Base-by-base conservation (phyloP, 345 rosid species). In the Bretschneidera sinensis region DNA sequence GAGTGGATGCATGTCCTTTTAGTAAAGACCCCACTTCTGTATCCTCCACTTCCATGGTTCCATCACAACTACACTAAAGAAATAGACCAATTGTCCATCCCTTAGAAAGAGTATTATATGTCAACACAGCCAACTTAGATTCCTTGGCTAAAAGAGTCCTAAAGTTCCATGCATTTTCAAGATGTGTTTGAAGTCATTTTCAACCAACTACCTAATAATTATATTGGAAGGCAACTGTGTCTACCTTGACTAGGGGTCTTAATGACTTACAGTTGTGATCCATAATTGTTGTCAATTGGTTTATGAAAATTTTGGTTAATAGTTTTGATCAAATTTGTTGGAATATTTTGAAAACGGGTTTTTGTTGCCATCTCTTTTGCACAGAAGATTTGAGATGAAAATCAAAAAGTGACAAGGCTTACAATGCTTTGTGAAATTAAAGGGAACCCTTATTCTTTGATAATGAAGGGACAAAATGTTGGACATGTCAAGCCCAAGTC, bases 1-100 rank as follows among this genome's bases (percentile, higher is more conserved):
- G 62, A 68, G 64, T 50, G 50, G 67, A 24, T 57, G 10, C 21
- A 0, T 10, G 1, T 43, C 17, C 51, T 54, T 43, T 54, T 28
- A n/a, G 61, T 48, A 17, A 48, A 43, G 71, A 13, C 49, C 19
- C 61, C 51, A 51, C 66, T 24, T 10, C 21, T n/a, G 5, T 21
- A n/a, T n/a, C 57, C 22, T 1, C 2, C 16, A 9, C 45, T 39
- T 39, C 2, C 16, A 1, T 39, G 11, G 45, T 39, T 7, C 57
- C 9, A 1, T 17, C 51, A 34, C 20, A 18, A 11, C 24, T 53
- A n/a, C n/a, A 66, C 31, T 7, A 6, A 33, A 11, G 24, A 13
- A 20, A 23, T 24, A 34, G 33, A 43, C 34, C 50, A 23, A 8
- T 43, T 24, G 64, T 23, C 50, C 43, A 23, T 45, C 51, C 43